These are phyloP conservation scores for Cryphonectria radicalis DNA, from an alignment of 2,329 filamentous ascomycete species.

Conservation along the genomic window DNA sequence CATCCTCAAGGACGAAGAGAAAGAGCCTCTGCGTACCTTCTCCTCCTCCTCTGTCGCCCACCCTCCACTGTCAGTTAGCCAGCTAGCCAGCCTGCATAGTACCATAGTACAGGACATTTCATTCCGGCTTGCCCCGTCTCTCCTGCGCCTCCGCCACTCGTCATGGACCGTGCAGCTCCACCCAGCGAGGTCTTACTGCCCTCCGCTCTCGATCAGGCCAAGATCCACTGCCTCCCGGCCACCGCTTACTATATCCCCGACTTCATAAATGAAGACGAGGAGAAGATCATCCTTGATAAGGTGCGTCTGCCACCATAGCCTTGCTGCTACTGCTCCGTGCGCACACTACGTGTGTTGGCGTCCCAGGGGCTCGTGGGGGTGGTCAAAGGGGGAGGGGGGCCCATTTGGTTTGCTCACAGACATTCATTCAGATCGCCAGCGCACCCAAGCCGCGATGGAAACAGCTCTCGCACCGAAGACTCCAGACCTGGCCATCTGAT, in stretches of 20 bases:
- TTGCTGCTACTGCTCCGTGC: background rate
- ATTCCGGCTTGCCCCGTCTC: conserved; percentile 15
- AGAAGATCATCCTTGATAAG: conserved; percentile 71
- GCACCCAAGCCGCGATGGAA: conserved; percentile 83
- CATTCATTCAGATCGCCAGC: conserved; percentile 55
- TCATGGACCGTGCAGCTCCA: conserved; percentile 21
- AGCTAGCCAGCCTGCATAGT: background rate
- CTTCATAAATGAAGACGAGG: conserved; percentile 80
- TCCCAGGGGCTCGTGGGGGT: conserved; percentile 2
- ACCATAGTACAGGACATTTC: background rate
- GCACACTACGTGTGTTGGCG: conserved; percentile 42
- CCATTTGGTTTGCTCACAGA: conserved; percentile 31
- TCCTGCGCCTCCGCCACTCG: conserved; percentile 20
- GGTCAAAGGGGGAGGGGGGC: background rate
- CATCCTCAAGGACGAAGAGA: conserved; percentile 10
- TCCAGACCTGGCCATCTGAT: conserved; percentile 89
- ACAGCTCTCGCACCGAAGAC: conserved; percentile 80
- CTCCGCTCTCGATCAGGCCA: conserved; percentile 52
- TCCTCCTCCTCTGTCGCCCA: background rate
- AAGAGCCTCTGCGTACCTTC: conserved; percentile 11
- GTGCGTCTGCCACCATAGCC: conserved; percentile 44
- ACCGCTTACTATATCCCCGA: conserved; percentile 83
- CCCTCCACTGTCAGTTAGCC: conserved; percentile 7
- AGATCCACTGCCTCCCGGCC: conserved; percentile 60
- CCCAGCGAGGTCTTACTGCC: conserved; percentile 44